phyloP scores from a whole-genome alignment of 2,329 filamentous ascomycete species.

The Didymella keratinophila region DNA sequence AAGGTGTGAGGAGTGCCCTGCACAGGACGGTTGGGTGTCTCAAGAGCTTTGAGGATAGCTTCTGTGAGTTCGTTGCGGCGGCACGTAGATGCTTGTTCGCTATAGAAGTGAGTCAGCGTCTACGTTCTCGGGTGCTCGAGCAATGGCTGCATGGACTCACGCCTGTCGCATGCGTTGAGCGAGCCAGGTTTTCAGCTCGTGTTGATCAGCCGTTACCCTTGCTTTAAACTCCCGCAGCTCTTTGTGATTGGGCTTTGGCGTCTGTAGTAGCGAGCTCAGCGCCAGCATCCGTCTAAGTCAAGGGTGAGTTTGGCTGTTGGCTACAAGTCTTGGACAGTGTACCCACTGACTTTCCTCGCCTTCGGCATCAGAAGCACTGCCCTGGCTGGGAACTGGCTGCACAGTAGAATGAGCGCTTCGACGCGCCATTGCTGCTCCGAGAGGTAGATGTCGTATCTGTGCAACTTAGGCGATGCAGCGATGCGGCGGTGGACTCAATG shows the following conservation, averaged over 20 bases:
- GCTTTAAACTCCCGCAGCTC: slow-evolving; percentile 33
- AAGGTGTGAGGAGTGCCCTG: slow-evolving; percentile 17
- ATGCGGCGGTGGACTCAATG: not conserved
- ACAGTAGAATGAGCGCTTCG: slow-evolving; percentile 14
- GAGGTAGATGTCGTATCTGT: not conserved
- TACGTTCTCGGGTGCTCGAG: not conserved
- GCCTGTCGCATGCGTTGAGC: slow-evolving; percentile 30
- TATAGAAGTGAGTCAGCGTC: slow-evolving; percentile 9
- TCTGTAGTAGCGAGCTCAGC: slow-evolving; percentile 29
- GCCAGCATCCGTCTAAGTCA: slow-evolving; percentile 32
- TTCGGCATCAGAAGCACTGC: slow-evolving; percentile 19
- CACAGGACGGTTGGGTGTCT: slow-evolving; percentile 18
- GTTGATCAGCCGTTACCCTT: slow-evolving; percentile 29
- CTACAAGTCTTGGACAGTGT: not conserved
- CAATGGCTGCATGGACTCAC: slow-evolving; percentile 25
- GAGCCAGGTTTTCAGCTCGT: slow-evolving; percentile 27
- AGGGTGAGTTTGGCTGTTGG: slow-evolving; percentile 6
- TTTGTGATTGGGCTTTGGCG: slow-evolving; percentile 29
- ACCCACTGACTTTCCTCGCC: slow-evolving; percentile 41
- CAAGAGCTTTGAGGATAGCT: slow-evolving; percentile 30
- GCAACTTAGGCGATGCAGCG: not conserved
- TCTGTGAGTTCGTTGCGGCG: slow-evolving; percentile 35
- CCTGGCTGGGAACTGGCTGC: slow-evolving; percentile 9
- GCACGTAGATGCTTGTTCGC: slow-evolving; percentile 25
- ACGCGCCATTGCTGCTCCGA: slow-evolving; percentile 24